Conservation (phyloP, 2,329 filamentous ascomycete species). For the Davidsoniella australis region DNA sequence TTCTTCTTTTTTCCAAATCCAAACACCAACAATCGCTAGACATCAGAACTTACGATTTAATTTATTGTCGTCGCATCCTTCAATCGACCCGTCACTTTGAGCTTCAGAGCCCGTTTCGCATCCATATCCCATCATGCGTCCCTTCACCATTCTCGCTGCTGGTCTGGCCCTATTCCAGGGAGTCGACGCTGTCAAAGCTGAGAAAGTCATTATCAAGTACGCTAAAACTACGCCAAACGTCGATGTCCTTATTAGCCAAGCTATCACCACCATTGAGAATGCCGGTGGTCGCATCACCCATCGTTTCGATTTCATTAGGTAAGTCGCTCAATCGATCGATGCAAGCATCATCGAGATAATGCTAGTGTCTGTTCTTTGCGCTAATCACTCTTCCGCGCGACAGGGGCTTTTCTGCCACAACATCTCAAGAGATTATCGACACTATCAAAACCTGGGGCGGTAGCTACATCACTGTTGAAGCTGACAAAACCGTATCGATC, state of each 20-base stretch:
- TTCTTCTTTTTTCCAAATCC: not conserved
- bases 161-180: constrained; percentile 41
- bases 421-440: constrained; percentile 51
- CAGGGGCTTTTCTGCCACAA: constrained; percentile 64
- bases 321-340: constrained; percentile 19
- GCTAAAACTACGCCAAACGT: constrained; percentile 48
- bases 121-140: constrained; percentile 40
- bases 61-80: too few species aligned
- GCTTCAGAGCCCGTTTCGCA: not conserved
- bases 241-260: constrained; percentile 47
- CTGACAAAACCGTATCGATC: constrained; percentile 51
- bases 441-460: constrained; percentile 45
- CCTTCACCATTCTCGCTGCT: constrained; percentile 34
- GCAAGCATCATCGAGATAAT: too few species aligned
- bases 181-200: constrained; percentile 43
- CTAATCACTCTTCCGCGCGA: constrained; percentile 16
- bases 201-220: constrained; percentile 69
- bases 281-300: constrained; percentile 67
- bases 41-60: not conserved
- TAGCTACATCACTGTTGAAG: constrained; percentile 44
- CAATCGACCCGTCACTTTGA: not conserved
- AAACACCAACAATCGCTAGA: not conserved
- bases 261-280: constrained; percentile 51
- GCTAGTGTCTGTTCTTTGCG: too few species aligned
- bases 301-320: constrained; percentile 54